Evolutionary conservation across 2,329 filamentous ascomycete species (phyloP).

Genomic region (Chaetomium globosum): DNA sequence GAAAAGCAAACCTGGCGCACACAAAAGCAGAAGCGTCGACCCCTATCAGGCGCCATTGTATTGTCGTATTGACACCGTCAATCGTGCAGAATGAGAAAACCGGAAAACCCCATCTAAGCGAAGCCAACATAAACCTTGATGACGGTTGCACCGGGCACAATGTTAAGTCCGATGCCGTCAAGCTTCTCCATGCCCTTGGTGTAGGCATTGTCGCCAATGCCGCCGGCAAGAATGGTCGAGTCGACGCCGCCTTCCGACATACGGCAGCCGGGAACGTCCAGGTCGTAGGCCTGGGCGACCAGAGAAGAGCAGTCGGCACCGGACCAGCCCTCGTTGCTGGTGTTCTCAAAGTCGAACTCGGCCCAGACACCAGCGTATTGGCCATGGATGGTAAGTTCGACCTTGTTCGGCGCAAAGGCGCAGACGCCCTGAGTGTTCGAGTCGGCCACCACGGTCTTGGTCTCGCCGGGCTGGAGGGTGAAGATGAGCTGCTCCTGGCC

Average conservation of each 20-base stretch:
- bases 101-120: constrained; percentile 13
- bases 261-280: constrained; percentile 45
- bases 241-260: constrained; percentile 46
- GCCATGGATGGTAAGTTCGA: constrained; percentile 45
- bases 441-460: constrained; percentile 50
- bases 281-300: constrained; percentile 44
- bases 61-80: constrained; percentile 26
- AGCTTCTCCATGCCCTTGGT: constrained; percentile 40
- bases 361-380: constrained; percentile 52
- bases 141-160: constrained; percentile 32
- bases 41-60: constrained; percentile 28
- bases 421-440: constrained; percentile 53
- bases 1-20: constrained; percentile 14
- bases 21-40: constrained; percentile 14
- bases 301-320: constrained; percentile 56
- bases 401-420: constrained; percentile 45
- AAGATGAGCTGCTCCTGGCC: constrained; percentile 48
- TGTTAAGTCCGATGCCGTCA: constrained; percentile 45
- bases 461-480: constrained; percentile 44
- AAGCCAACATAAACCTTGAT: constrained; percentile 37
- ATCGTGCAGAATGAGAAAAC: constrained; percentile 18
- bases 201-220: constrained; percentile 43
- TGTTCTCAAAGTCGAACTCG: constrained; percentile 54
- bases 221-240: constrained; percentile 42
- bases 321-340: constrained; percentile 52